phyloP scores from a whole-genome alignment of 371 early-diverging fungal species.

The Chytridium lagenaria region DNA sequence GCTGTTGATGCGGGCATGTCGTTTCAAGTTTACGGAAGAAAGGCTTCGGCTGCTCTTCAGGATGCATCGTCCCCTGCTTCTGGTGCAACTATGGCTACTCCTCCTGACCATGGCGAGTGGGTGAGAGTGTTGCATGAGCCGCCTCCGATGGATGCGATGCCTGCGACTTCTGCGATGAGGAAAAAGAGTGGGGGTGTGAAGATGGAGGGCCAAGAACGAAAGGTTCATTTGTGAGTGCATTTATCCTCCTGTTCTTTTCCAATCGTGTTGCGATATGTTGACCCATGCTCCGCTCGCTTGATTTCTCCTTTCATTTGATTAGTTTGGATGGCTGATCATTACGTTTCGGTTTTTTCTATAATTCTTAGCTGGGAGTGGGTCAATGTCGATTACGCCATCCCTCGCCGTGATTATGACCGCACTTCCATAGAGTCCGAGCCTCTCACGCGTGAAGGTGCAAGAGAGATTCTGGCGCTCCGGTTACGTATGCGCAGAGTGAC shows the following conservation, averaged over 20 bases:
- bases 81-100: background rate
- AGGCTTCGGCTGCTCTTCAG: background rate
- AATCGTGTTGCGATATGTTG: too few species aligned
- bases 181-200: background rate
- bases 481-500: constrained; percentile 32
- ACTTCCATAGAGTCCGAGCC: constrained; percentile 33
- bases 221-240: background rate
- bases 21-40: background rate
- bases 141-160: background rate
- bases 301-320: background rate
- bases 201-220: background rate
- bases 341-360: background rate
- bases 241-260: background rate
- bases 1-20: background rate
- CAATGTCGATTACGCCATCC: constrained; percentile 31
- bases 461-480: constrained; percentile 29
- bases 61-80: background rate
- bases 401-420: constrained; percentile 30
- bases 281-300: background rate
- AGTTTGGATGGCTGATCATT: background rate
- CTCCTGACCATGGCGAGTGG: background rate
- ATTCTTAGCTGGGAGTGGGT: constrained; percentile 36
- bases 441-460: constrained; percentile 29
- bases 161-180: background rate
- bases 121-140: background rate